These are phyloP conservation scores for Trichophyton benhamiae DNA, from an alignment of 2,329 filamentous ascomycete genomes.

Conservation along the genomic window DNA sequence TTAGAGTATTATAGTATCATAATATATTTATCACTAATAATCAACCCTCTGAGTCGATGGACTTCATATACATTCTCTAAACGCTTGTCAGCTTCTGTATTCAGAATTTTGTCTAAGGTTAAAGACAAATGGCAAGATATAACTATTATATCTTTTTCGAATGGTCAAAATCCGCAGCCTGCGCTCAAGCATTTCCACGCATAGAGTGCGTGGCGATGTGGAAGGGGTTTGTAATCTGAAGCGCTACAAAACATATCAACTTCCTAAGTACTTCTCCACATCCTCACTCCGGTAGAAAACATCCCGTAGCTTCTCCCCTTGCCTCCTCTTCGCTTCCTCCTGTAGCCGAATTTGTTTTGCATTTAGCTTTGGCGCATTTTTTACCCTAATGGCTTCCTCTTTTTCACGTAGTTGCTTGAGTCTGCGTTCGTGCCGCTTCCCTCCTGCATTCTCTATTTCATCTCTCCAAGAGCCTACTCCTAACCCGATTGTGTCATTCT, in stretches of 20 bases:
- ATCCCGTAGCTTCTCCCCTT: constrained; percentile 50
- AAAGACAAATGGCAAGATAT: too few relatives aligned
- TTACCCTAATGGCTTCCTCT: constrained; percentile 24
- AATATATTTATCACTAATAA: neutral
- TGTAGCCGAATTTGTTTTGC: constrained; percentile 57
- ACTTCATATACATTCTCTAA: neutral
- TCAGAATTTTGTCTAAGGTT: too few relatives aligned
- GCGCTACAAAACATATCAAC: neutral
- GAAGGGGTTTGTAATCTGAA: too few relatives aligned
- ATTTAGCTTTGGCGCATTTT: constrained; percentile 45
- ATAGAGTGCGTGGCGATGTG: too few relatives aligned
- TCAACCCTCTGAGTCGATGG: neutral
- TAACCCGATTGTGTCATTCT: constrained; percentile 63
- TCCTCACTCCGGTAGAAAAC: constrained; percentile 67
- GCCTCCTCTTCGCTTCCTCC: constrained; percentile 50
- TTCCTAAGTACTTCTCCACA: constrained; percentile 58
- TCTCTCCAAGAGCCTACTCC: constrained; percentile 39
- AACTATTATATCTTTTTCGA: neutral
- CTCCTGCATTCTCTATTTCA: constrained; percentile 25
- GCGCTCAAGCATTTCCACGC: too few relatives aligned
- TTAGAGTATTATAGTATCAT: neutral
- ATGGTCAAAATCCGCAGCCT: neutral
- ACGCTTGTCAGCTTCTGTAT: too few relatives aligned
- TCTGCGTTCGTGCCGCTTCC: neutral
- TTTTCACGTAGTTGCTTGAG: constrained; percentile 13